phyloP scores from a whole-genome alignment of 2,329 filamentous ascomycete species.

The Paracoccidioides lutzii region DNA sequence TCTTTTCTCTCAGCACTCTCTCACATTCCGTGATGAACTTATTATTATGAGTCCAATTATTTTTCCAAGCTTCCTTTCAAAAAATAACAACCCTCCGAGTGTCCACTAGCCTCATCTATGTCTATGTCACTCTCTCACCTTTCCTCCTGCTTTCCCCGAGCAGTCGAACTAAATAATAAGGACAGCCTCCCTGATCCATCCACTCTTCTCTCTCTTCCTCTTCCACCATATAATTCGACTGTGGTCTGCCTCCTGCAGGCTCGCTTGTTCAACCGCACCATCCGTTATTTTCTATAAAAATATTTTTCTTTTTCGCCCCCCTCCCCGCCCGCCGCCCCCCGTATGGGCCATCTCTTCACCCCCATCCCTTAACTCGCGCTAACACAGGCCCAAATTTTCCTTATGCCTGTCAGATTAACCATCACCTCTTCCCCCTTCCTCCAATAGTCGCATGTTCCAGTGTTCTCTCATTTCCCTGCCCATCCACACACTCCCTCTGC shows the following conservation, averaged over 20 bases:
- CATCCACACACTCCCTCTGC: not conserved
- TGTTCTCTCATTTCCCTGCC: not conserved
- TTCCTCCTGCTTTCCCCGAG: not conserved
- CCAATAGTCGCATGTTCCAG: not conserved
- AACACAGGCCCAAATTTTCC: not conserved
- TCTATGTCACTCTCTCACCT: not conserved
- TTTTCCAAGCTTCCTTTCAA: not conserved
- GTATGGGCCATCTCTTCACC: not conserved
- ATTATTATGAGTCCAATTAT: not conserved
- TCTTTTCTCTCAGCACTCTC: not conserved
- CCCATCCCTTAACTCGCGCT: not conserved
- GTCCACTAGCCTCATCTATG: not conserved
- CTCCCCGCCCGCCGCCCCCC: not conserved
- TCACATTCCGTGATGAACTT: too few species aligned
- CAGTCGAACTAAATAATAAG: constrained; percentile 5
- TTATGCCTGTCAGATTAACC: not conserved
- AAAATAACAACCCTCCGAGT: not conserved
- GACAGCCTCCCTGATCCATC: not conserved
- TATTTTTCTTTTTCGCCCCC: not conserved
- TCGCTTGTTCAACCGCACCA: not conserved
- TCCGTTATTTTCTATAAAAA: not conserved
- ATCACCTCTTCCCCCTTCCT: not conserved
- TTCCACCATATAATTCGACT: not conserved
- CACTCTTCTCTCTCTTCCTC: not conserved
- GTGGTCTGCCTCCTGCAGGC: not conserved